Evolutionary conservation across 1,284 basidiomycete genomes (phyloP).

Genomic region (Neonothopanus nambi): DNA sequence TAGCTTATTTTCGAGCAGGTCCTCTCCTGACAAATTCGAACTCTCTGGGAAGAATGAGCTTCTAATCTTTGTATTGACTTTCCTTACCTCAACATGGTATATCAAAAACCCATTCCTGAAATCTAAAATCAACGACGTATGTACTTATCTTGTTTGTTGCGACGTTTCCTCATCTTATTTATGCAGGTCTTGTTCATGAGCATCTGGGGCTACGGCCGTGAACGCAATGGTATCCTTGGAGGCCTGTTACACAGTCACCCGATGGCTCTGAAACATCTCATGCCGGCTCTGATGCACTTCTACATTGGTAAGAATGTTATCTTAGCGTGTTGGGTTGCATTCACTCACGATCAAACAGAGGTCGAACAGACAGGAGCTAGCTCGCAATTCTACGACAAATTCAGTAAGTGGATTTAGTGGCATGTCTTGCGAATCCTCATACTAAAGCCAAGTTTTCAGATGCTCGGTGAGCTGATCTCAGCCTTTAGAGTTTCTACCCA

Average conservation of each 20-base stretch:
- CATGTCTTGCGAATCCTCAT: slow-evolving; percentile 14
- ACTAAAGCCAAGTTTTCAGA: slow-evolving; percentile 39
- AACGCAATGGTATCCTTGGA: slow-evolving; percentile 79
- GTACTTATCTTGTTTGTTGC: not conserved
- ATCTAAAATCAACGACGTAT: slow-evolving; percentile 93
- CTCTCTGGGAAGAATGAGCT: slow-evolving; percentile 84
- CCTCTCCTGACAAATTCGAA: slow-evolving; percentile 80
- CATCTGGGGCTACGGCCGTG: slow-evolving; percentile 74
- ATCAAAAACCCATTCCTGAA: slow-evolving; percentile 99
- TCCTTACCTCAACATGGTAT: slow-evolving; percentile 93
- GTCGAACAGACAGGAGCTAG: slow-evolving; percentile 97
- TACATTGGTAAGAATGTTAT: slow-evolving; percentile 75
- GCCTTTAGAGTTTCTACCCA: not conserved
- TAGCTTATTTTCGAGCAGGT: slow-evolving; percentile 41
- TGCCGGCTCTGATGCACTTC: slow-evolving; percentile 92
- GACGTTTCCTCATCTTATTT: slow-evolving; percentile 9
- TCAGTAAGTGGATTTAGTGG: slow-evolving; percentile 59
- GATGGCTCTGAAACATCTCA: slow-evolving; percentile 85
- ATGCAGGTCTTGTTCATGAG: slow-evolving; percentile 84
- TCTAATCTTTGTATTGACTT: slow-evolving; percentile 89
- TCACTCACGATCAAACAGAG: slow-evolving; percentile 51
- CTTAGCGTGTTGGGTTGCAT: not conserved
- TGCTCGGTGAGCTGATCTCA: slow-evolving; percentile 45
- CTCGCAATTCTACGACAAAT: slow-evolving; percentile 99
- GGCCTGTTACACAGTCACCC: slow-evolving; percentile 84